Conservation (phyloP, 2,329 filamentous ascomycete species). For the Paraphaeosphaeria minitans region DNA sequence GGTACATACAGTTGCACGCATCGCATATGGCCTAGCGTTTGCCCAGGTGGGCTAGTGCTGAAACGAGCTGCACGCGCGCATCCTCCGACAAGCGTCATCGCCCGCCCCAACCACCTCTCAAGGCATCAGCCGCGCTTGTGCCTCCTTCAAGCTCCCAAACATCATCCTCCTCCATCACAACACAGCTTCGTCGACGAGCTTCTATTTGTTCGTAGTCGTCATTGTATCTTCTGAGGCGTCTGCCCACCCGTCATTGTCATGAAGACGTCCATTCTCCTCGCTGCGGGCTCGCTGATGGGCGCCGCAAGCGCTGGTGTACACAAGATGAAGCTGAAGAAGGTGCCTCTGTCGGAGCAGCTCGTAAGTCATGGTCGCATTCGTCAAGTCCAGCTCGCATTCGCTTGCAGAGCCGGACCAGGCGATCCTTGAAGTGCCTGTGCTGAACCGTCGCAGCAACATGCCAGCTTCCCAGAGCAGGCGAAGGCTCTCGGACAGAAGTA, state of each 20-base stretch:
- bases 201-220: slow-evolving; percentile 20
- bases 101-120: neutral
- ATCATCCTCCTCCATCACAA: slow-evolving; percentile 13
- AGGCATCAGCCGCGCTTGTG: neutral
- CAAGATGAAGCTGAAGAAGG: slow-evolving; percentile 98
- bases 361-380: slow-evolving; percentile 59
- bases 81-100: neutral
- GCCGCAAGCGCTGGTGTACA: slow-evolving; percentile 84
- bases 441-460: slow-evolving; percentile 64
- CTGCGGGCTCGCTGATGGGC: slow-evolving; percentile 79
- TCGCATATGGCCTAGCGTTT: neutral
- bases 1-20: neutral
- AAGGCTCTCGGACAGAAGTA: slow-evolving; percentile 93
- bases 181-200: slow-evolving; percentile 15
- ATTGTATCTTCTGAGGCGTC: slow-evolving; percentile 13
- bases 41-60: neutral
- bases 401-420: neutral
- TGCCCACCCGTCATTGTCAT: slow-evolving; percentile 56
- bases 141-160: slow-evolving; percentile 13
- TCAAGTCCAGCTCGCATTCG: neutral
- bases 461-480: slow-evolving; percentile 81
- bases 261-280: slow-evolving; percentile 83
- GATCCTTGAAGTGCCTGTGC: slow-evolving; percentile 16
- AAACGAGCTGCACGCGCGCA: neutral
- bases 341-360: slow-evolving; percentile 88